Evolutionary conservation across 352 stramenopile genomes (phyloP).

Genomic region (Phytophthora europaea): DNA sequence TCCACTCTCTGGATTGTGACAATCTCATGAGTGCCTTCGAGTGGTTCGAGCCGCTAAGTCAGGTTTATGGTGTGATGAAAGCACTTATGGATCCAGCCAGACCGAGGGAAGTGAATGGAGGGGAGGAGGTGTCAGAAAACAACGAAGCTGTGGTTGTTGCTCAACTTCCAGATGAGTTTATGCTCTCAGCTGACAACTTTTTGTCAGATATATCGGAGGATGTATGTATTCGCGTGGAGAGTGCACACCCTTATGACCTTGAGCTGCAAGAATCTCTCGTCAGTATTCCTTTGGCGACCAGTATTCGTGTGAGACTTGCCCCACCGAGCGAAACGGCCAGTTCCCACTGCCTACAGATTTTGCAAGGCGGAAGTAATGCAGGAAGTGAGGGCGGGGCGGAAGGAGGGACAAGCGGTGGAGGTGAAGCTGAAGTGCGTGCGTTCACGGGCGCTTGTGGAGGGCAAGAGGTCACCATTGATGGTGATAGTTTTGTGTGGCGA

Average conservation of each 20-base stretch:
- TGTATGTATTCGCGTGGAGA: conserved; percentile 85
- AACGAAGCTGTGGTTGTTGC: conserved; percentile 1
- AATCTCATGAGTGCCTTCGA: conserved; percentile 89
- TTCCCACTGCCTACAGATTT: conserved; percentile 90
- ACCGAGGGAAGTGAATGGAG: conserved; percentile 7
- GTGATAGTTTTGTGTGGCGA: conserved; percentile 88
- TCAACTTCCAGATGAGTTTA: conserved; percentile 83
- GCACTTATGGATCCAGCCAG: conserved; percentile 72
- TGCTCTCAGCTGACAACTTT: conserved; percentile 91
- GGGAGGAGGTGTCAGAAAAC: conserved; percentile 8
- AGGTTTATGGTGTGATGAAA: conserved; percentile 90
- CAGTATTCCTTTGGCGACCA: conserved; percentile 85
- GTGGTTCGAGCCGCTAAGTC: conserved; percentile 88
- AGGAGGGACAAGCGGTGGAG: conserved; percentile 62
- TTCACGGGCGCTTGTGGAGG: conserved; percentile 86
- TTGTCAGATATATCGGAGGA: conserved; percentile 87
- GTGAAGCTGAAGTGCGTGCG: conserved; percentile 84
- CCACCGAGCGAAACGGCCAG: conserved; percentile 83
- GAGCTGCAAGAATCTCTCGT: conserved; percentile 85
- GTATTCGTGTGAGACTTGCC: conserved; percentile 84
- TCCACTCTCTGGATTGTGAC: conserved; percentile 87
- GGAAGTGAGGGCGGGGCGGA: conserved; percentile 57
- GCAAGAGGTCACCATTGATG: conserved; percentile 89
- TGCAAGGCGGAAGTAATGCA: conserved; percentile 65
- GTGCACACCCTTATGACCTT: conserved; percentile 83